Evolutionary conservation across 371 early-diverging fungal genomes (phyloP).

Genomic region (Lichtheimia ornata): DNA sequence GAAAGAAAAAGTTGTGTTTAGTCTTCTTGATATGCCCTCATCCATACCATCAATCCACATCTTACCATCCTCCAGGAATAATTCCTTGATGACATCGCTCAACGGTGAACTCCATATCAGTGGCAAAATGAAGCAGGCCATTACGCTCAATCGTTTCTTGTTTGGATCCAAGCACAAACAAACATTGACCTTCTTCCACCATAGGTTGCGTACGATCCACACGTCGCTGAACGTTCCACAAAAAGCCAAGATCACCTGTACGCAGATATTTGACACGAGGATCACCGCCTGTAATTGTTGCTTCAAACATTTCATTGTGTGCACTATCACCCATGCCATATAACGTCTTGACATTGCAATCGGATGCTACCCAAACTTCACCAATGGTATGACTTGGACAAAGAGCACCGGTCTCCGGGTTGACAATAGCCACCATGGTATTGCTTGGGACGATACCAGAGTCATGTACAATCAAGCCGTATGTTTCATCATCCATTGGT

Average conservation of each 20-base stretch:
- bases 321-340: slow-evolving; percentile 30
- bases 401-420: slow-evolving; percentile 67
- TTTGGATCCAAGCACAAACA: slow-evolving; percentile 79
- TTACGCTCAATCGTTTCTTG: slow-evolving; percentile 72
- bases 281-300: slow-evolving; percentile 66
- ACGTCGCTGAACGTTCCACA: slow-evolving; percentile 64
- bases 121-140: slow-evolving; percentile 72
- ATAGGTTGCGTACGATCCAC: slow-evolving; percentile 38
- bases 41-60: background rate
- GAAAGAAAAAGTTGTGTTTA: background rate
- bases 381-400: slow-evolving; percentile 77
- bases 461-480: slow-evolving; percentile 70
- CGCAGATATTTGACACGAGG: slow-evolving; percentile 70
- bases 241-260: slow-evolving; percentile 85
- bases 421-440: slow-evolving; percentile 85
- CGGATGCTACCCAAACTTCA: slow-evolving; percentile 86
- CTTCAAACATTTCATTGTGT: slow-evolving; percentile 36
- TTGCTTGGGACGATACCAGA: slow-evolving; percentile 78
- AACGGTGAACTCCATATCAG: slow-evolving; percentile 75
- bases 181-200: slow-evolving; percentile 63
- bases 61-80: slow-evolving; percentile 52
- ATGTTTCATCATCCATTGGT: slow-evolving; percentile 54
- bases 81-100: slow-evolving; percentile 62
- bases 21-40: background rate
- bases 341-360: slow-evolving; percentile 57